phyloP scores from a whole-genome alignment of 371 early-diverging fungal genomes.

The Mucor indicus region DNA sequence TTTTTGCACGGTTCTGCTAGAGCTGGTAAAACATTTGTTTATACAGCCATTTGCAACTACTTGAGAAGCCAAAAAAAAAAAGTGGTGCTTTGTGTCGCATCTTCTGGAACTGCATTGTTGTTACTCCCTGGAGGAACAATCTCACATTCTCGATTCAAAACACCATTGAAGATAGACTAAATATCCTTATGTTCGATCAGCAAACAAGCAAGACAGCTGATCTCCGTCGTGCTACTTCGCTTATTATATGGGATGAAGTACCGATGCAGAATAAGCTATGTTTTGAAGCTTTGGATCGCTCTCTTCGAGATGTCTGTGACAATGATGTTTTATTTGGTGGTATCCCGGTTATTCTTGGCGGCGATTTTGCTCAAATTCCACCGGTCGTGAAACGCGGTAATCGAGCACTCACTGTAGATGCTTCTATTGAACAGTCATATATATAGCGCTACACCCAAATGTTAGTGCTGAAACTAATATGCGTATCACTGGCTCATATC shows the following conservation, averaged over 20 bases:
- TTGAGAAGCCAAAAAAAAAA: too few relatives aligned
- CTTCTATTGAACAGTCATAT: background rate
- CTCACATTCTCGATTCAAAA: background rate
- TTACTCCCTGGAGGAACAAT: background rate
- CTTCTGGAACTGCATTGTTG: background rate
- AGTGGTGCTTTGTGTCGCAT: constrained; percentile 1
- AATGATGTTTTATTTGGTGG: constrained; percentile 4
- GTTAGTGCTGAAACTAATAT: too few relatives aligned
- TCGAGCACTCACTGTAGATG: background rate
- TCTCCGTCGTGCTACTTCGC: background rate
- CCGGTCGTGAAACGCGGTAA: background rate
- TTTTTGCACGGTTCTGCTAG: constrained; percentile 6
- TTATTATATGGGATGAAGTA: constrained; percentile 10
- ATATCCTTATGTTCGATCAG: background rate
- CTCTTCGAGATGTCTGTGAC: background rate
- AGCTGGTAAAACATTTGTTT: constrained; percentile 5
- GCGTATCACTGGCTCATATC: background rate
- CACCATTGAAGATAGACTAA: background rate
- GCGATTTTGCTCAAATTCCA: constrained; percentile 8
- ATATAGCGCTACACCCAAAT: too few relatives aligned
- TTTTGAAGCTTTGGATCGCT: constrained; percentile 4
- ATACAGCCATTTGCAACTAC: background rate
- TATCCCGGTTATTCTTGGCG: constrained; percentile 3
- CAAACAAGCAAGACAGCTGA: background rate
- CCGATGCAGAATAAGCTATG: constrained; percentile 3